A percentile compares a stretch with the other conserved stretches of the same genome.
Conservation (phyloP, 208 protist genomes). For the Leptomonas seymouri region DNA sequence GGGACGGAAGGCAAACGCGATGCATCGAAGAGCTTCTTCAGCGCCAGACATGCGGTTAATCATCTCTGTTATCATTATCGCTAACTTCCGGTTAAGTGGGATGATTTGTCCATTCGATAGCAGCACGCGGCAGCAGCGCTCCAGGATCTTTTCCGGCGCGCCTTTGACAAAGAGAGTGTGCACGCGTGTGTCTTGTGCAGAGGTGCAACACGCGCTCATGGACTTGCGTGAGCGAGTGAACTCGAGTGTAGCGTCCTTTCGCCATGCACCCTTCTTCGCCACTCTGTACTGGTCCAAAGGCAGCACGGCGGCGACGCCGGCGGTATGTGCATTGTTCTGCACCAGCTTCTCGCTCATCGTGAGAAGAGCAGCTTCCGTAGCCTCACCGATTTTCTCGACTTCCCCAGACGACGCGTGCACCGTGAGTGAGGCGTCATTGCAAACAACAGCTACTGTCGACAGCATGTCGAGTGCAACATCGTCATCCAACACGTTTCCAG, state of each 20-base stretch:
- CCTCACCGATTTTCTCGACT: conserved; percentile 84
- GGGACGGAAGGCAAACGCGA: conserved; percentile 81
- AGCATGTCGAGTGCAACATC: conserved; percentile 69
- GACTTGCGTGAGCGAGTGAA: conserved; percentile 96
- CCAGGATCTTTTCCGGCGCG: conserved; percentile 93
- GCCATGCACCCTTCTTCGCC: conserved; percentile 40
- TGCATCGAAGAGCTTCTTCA: conserved; percentile 73
- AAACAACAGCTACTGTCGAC: conserved; percentile 61
- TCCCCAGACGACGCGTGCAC: conserved; percentile 14
- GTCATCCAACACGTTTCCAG: conserved; percentile 20
- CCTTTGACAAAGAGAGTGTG: conserved; percentile 94
- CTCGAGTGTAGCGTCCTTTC: conserved; percentile 87
- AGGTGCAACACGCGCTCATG: conserved; percentile 92
- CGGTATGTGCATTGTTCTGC: conserved; percentile 5
- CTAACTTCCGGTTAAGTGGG: conserved; percentile 34
- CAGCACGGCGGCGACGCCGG: neutral
- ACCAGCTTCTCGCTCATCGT: conserved; percentile 93
- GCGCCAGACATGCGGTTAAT: conserved; percentile 60
- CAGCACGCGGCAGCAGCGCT: conserved; percentile 76
- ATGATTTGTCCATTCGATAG: conserved; percentile 51
- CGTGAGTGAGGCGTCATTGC: conserved; percentile 81
- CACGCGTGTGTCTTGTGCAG: conserved; percentile 1
- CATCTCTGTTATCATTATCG: conserved; percentile 35
- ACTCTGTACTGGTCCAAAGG: conserved; percentile 39
- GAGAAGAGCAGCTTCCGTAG: conserved; percentile 91